These are phyloP conservation scores for Penstemon eatonii DNA, from an alignment of 257 asterid genomes.

Conservation along the genomic window DNA sequence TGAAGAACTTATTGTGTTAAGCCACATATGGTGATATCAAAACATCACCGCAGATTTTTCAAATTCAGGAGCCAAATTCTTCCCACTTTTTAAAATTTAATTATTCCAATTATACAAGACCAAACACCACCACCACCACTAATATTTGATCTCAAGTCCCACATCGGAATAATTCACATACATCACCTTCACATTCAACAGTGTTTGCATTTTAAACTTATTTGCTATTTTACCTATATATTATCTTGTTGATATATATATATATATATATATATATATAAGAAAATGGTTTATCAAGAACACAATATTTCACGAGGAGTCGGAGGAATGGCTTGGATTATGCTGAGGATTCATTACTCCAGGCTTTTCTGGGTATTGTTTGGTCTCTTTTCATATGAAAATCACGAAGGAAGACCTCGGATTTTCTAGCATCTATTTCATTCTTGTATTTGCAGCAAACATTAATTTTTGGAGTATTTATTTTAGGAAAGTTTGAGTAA, in stretches of 20 bases:
- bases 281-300: slow-evolving; percentile 44
- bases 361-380: slow-evolving; percentile 74
- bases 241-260: background rate
- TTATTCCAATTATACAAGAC: background rate
- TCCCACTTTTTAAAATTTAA: slow-evolving; percentile 31
- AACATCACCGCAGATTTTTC: slow-evolving; percentile 64
- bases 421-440: slow-evolving; percentile 44
- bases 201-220: slow-evolving; percentile 11
- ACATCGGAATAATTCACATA: background rate
- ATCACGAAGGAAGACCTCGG: slow-evolving; percentile 87
- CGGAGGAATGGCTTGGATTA: slow-evolving; percentile 67
- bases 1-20: slow-evolving; percentile 26
- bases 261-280: too few species aligned
- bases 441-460: background rate
- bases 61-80: slow-evolving; percentile 52
- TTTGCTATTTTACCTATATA: background rate
- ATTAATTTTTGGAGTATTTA: background rate
- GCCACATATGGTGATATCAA: slow-evolving; percentile 50
- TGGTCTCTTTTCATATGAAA: slow-evolving; percentile 73
- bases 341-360: slow-evolving; percentile 76
- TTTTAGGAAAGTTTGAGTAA: slow-evolving; percentile 1
- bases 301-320: slow-evolving; percentile 46
- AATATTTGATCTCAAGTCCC: background rate
- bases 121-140: slow-evolving; percentile 11
- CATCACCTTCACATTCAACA: slow-evolving; percentile 23